Evolutionary conservation across 768 basidiomycete genomes (phyloP).

Genomic region (Lactarius tabidus): DNA sequence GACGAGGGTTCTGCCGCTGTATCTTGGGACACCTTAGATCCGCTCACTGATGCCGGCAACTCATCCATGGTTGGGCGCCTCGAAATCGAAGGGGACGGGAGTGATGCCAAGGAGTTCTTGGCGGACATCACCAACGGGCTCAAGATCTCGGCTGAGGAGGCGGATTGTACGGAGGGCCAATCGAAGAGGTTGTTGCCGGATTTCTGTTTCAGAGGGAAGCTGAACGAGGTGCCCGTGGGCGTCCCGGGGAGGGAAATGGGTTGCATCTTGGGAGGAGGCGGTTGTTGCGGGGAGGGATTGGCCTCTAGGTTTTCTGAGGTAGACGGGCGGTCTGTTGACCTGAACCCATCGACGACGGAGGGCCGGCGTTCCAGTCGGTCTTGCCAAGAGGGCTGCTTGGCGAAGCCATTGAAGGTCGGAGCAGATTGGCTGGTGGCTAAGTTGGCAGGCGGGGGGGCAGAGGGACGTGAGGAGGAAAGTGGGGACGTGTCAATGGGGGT

Average conservation of each 20-base stretch:
- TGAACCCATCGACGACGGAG: slow-evolving; percentile 14
- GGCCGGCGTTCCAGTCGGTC: slow-evolving; percentile 6
- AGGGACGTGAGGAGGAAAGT: neutral
- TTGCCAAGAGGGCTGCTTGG: neutral
- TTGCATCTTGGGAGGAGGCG: slow-evolving; percentile 29
- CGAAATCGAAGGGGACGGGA: slow-evolving; percentile 20
- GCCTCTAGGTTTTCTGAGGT: neutral
- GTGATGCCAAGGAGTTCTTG: slow-evolving; percentile 14
- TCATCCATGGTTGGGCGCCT: slow-evolving; percentile 10
- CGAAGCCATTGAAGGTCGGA: slow-evolving; percentile 7
- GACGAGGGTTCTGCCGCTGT: neutral
- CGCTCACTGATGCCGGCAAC: neutral
- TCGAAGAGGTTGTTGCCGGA: slow-evolving; percentile 28
- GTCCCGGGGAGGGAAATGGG: slow-evolving; percentile 34
- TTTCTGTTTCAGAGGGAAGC: slow-evolving; percentile 22
- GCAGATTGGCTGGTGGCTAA: slow-evolving; percentile 15
- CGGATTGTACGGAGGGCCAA: slow-evolving; percentile 28
- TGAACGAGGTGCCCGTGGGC: slow-evolving; percentile 32
- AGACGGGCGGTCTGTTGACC: neutral
- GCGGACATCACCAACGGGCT: slow-evolving; percentile 28
- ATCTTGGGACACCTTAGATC: neutral
- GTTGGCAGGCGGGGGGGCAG: neutral
- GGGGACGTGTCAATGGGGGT: slow-evolving; percentile 20
- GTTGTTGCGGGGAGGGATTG: slow-evolving; percentile 2
- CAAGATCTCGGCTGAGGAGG: slow-evolving; percentile 27